Percentiles rank a stretch among this genome's conserved stretches.
These are phyloP conservation scores for Craterostigma plantagineum DNA, from an alignment of 257 asterid genomes.

Conservation along the genomic window DNA sequence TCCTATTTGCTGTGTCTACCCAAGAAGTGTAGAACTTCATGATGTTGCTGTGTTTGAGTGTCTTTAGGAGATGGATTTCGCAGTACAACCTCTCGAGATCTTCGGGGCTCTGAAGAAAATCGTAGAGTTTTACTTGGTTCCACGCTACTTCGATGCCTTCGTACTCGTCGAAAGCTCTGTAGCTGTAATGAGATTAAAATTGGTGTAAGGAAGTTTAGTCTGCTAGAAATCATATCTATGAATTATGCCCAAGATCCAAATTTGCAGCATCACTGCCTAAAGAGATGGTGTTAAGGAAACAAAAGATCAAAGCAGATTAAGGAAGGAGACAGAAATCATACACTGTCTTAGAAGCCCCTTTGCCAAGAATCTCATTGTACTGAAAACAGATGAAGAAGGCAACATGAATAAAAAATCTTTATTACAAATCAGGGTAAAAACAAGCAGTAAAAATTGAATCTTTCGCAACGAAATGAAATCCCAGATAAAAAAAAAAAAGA, in stretches of 20 bases:
- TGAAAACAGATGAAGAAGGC: slow-evolving; percentile 19
- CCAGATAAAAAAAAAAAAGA: slow-evolving; percentile 3
- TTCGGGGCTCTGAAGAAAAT: slow-evolving; percentile 73
- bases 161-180: slow-evolving; percentile 89
- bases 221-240: no score
- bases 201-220: no score
- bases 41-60: slow-evolving; percentile 64
- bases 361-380: slow-evolving; percentile 95
- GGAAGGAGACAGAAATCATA: slow-evolving; percentile 23
- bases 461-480: neutral
- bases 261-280: slow-evolving; percentile 5
- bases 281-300: no score
- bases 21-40: slow-evolving; percentile 89
- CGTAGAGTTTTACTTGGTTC: slow-evolving; percentile 84
- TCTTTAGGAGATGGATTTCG: slow-evolving; percentile 85
- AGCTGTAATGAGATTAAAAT: slow-evolving; percentile 39
- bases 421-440: neutral
- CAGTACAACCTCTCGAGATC: slow-evolving; percentile 86
- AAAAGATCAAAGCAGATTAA: slow-evolving; percentile 10
- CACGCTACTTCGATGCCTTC: slow-evolving; percentile 99
- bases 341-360: slow-evolving; percentile 94
- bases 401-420: neutral
- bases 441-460: slow-evolving; percentile 2
- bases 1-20: slow-evolving; percentile 75
- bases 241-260: slow-evolving; percentile 1